Evolutionary conservation across 495 filamentous ascomycete species (phyloP).

Genomic region (Talaromyces wortmannii): DNA sequence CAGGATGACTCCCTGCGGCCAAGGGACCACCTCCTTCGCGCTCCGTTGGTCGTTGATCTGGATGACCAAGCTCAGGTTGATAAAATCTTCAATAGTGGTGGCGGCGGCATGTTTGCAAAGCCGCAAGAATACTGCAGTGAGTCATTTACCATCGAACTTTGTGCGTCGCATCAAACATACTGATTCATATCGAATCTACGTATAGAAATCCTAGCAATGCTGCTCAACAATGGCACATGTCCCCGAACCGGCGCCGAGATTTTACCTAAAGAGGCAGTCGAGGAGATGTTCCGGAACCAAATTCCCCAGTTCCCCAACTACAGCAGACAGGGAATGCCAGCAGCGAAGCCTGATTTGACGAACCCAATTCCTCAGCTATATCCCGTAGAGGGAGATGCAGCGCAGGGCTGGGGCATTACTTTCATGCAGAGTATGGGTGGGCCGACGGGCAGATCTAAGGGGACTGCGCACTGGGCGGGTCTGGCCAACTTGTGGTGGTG

Average conservation of each 20-base stretch:
- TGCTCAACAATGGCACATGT: constrained; percentile 44
- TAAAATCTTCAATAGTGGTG: constrained; percentile 31
- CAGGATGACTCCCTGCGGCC: constrained; percentile 29
- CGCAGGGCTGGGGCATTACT: constrained; percentile 3
- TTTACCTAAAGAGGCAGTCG: constrained; percentile 41
- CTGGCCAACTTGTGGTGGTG: constrained; percentile 52
- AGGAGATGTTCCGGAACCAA: constrained; percentile 51
- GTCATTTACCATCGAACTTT: background rate
- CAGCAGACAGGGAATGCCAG: constrained; percentile 27
- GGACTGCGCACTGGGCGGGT: constrained; percentile 46
- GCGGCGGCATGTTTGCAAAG: constrained; percentile 47
- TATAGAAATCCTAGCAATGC: constrained; percentile 32
- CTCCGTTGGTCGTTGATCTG: constrained; percentile 28
- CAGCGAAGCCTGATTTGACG: constrained; percentile 6
- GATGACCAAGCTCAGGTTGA: constrained; percentile 18
- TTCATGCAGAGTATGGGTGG: constrained; percentile 15
- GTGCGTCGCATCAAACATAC: constrained; percentile 6
- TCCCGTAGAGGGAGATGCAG: background rate
- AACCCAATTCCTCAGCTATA: constrained; percentile 2
- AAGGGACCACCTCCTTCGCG: constrained; percentile 41
- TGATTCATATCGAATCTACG: background rate
- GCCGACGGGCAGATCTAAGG: constrained; percentile 37
- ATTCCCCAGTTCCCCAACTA: constrained; percentile 46
- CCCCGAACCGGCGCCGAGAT: constrained; percentile 40
- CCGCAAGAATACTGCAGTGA: constrained; percentile 50